Conservation (phyloP, 2,329 filamentous ascomycete species). For the Arthrobotrys iridis region DNA sequence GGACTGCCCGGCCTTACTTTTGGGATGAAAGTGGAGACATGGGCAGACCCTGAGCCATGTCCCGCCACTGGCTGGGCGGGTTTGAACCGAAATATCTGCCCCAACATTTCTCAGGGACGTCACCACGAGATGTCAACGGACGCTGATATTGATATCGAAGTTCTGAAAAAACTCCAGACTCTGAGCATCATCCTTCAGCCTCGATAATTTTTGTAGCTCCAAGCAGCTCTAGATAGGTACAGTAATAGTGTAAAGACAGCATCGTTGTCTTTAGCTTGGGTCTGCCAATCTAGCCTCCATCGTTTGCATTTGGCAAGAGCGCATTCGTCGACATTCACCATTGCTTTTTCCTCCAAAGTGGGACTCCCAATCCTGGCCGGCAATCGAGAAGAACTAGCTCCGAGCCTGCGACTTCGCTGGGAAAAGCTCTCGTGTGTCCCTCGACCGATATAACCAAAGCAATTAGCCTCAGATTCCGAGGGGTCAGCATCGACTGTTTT, state of each 20-base stretch:
- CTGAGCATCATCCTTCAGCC: neutral
- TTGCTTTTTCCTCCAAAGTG: constrained; percentile 22
- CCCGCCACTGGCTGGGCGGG: constrained; percentile 7
- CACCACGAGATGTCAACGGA: neutral
- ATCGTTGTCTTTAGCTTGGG: constrained; percentile 7
- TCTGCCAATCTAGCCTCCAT: constrained; percentile 13
- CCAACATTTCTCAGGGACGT: constrained; percentile 45
- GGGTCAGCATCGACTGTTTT: constrained; percentile 49
- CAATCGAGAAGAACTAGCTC: constrained; percentile 19
- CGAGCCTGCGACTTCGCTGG: constrained; percentile 47
- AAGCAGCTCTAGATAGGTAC: neutral
- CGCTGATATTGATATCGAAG: neutral
- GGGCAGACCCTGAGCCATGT: constrained; percentile 49
- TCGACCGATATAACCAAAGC: constrained; percentile 48
- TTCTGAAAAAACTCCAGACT: neutral
- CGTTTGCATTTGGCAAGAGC: constrained; percentile 32
- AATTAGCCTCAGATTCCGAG: constrained; percentile 30
- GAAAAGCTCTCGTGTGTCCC: constrained; percentile 40
- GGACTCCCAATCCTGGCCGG: constrained; percentile 10
- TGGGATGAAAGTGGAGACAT: constrained; percentile 15
- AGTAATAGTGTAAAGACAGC: neutral
- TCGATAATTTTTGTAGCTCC: neutral
- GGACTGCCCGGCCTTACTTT: constrained; percentile 30
- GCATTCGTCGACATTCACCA: constrained; percentile 31
- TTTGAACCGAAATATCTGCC: constrained; percentile 27